Base-by-base conservation (phyloP, 306 rosid species). In the Pterocarpus macrocarpus region DNA sequence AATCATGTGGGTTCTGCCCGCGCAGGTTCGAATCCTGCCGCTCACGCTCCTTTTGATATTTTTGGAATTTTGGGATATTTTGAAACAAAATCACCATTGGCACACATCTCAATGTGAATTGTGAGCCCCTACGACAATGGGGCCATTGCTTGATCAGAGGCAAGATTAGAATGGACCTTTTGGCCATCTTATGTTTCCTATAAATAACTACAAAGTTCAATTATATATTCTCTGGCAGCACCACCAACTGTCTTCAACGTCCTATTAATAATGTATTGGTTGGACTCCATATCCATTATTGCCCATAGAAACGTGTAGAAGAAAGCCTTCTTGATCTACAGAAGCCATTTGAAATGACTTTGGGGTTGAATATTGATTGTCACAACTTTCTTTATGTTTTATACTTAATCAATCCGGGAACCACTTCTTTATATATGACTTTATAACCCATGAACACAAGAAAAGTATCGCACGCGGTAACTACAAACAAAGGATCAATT, bases 1-100 rank as follows among this genome's bases (percentile, higher is more conserved):
- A 87, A 87, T 90, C 86, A 87, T 85, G 87, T 90, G 91, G 89
- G 89, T 88, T 87, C 22, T 62, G 89, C 89, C 87, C 86, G 88
- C 93, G 89, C 89, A 81, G 83, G 88, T 85, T 85, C 77, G 88
- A 85, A 81, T 85, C 85, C 88, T 85, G 85, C 83, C 83, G 83
- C 82, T 77, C 83, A 85, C 80, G 88, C 0, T 2, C 0, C 4
- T 2, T 30, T 44, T 3, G 0, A 47, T 2, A 8, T 8, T 9
- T 67, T 67, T n/a, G 8, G 43, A 3, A 57, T 49, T 49, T 50
- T 50, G 47, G 47, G 1, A 43, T 2, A 43, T 10, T 47, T 9
- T 47, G 53, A 47, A 47, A 5, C 57, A 50, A 50, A 50, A 12
- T 15, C 57, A 14, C 1, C 16, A 50, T 16, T 3, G 5, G 8